Conservation (phyloP, 176 grass and related monocot species). For the Triticum timopheevii region DNA sequence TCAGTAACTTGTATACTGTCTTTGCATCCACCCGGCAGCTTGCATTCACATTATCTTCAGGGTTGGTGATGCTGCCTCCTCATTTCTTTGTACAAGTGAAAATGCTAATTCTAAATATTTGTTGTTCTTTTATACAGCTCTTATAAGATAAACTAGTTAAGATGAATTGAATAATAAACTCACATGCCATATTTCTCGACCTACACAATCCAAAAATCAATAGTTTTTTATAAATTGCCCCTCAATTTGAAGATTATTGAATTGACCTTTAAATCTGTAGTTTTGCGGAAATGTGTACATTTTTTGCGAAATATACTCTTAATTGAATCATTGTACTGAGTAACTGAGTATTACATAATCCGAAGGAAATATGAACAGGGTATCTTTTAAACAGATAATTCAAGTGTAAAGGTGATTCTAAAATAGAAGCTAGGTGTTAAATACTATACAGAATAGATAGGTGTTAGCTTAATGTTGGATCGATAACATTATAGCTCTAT, state of each 20-base stretch:
- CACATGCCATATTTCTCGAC: background rate
- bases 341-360: background rate
- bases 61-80: background rate
- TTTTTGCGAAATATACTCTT: background rate
- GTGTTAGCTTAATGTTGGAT: too few relatives aligned
- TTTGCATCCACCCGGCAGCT: background rate
- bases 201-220: conserved; percentile 14
- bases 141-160: conserved; percentile 2
- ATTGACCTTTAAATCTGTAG: background rate
- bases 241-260: background rate
- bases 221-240: background rate
- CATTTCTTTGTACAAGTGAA: conserved; percentile 1
- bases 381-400: conserved; percentile 17
- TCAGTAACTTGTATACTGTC: conserved; percentile 9
- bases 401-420: background rate
- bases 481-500: too few relatives aligned
- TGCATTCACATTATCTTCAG: background rate
- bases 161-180: background rate
- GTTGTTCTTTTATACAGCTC: background rate
- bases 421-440: conserved; percentile 2
- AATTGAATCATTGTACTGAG: background rate
- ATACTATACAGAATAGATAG: background rate
- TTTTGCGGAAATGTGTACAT: background rate
- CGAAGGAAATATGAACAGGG: background rate
- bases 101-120: conserved; percentile 3